Percentiles rank a stretch among this genome's conserved stretches.
These are phyloP conservation scores for Eimeria acervulina DNA, from an alignment of 169 alveolate genomes.

Conservation along the genomic window DNA sequence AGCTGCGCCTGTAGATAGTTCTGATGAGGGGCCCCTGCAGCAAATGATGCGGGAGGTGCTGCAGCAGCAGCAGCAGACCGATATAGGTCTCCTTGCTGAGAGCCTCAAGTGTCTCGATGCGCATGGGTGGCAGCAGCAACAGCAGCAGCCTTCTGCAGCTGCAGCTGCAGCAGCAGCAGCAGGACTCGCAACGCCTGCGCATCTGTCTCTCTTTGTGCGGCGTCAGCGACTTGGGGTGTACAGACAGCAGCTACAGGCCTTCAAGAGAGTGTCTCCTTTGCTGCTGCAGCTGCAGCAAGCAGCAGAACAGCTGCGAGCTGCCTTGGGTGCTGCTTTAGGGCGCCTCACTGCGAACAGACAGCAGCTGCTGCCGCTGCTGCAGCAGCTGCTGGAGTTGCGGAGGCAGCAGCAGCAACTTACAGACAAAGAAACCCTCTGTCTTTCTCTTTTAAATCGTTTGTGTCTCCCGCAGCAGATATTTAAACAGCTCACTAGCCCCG, in stretches of 20 bases:
- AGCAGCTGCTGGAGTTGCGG: conserved; percentile 48
- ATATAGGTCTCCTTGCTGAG: conserved; percentile 8
- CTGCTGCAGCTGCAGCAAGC: background rate
- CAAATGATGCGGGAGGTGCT: conserved; percentile 43
- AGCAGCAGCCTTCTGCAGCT: background rate
- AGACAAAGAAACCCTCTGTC: conserved; percentile 8
- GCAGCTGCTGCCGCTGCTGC: conserved; percentile 56
- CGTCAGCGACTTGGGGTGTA: conserved; percentile 23
- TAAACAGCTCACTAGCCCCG: background rate
- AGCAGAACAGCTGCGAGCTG: background rate
- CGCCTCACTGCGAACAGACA: background rate
- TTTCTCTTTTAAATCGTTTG: background rate
- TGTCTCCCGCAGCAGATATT: background rate
- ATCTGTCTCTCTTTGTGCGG: conserved; percentile 25
- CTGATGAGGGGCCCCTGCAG: conserved; percentile 33
- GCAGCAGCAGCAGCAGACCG: conserved; percentile 27
- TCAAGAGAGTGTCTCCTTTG: conserved; percentile 4
- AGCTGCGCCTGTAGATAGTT: background rate
- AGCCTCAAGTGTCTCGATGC: conserved; percentile 36
- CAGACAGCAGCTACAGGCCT: conserved; percentile 39
- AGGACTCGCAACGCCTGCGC: background rate
- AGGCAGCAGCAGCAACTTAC: conserved; percentile 34
- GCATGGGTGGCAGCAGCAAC: conserved; percentile 30
- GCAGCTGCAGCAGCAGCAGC: conserved; percentile 37
- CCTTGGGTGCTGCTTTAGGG: background rate